phyloP scores from a whole-genome alignment of 176 grass and related monocot species.

The Melocanna baccifera region DNA sequence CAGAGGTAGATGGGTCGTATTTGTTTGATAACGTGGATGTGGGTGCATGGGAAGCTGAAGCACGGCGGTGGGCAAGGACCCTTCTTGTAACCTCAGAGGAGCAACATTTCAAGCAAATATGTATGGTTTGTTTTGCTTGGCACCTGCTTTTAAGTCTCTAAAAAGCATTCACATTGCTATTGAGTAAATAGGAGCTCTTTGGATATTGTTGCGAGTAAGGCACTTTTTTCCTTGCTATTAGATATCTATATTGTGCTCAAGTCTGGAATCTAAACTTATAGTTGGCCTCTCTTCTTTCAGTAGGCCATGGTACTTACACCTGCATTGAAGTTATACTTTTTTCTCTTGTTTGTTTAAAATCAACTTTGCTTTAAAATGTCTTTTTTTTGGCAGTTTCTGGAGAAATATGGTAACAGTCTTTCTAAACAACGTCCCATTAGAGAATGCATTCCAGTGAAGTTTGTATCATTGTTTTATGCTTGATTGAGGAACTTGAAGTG shows the following conservation, averaged over 20 bases:
- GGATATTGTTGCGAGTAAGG: background rate
- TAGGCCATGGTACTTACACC: background rate
- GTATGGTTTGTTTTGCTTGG: slow-evolving; percentile 54
- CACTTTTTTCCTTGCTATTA: background rate
- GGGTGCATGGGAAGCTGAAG: slow-evolving; percentile 77
- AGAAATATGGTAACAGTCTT: slow-evolving; percentile 50
- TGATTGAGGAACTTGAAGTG: slow-evolving; percentile 81
- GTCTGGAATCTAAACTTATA: background rate
- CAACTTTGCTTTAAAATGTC: slow-evolving; percentile 28
- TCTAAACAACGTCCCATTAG: slow-evolving; percentile 40
- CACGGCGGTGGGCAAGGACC: slow-evolving; percentile 80
- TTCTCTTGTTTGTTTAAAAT: background rate
- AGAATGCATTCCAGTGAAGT: slow-evolving; percentile 56
- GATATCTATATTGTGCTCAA: background rate
- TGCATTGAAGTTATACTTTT: background rate
- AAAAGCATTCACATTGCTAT: background rate
- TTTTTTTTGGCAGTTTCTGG: slow-evolving; percentile 51
- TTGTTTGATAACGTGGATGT: slow-evolving; percentile 88
- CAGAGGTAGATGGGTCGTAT: slow-evolving; percentile 32
- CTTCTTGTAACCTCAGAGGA: slow-evolving; percentile 70
- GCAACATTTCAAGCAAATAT: slow-evolving; percentile 57
- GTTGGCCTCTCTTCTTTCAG: background rate
- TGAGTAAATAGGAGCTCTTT: slow-evolving; percentile 9
- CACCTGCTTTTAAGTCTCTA: slow-evolving; percentile 40
- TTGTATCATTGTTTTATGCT: slow-evolving; percentile 65